Base-by-base conservation (phyloP, 495 filamentous ascomycete genomes). In the Paragyromitra xinjiangensis region DNA sequence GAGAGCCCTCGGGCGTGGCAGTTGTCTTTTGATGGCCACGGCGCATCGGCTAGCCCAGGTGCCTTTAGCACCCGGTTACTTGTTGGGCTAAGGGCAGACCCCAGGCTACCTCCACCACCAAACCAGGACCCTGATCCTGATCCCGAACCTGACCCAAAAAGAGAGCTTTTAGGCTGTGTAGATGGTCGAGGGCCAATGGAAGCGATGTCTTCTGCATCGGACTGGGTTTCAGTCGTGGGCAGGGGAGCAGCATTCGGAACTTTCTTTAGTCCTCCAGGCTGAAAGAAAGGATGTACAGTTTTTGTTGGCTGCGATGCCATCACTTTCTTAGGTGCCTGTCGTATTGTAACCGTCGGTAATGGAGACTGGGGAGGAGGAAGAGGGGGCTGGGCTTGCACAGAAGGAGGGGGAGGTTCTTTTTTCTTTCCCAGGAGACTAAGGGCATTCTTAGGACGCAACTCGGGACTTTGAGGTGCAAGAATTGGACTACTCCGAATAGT, bases 241-340 rank as follows among this genome's bases (percentile, higher is more conserved):
- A 53, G 69, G 11, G 64, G 37, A 61, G 44, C 29, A 24, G 61
- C 6, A 45, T 75, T 75, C 1, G 37, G 44, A 16, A 62, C 40
- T 59, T 83, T 81, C 67, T 79, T 82, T 22, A 69, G 51, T 14
- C 77, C 75, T 42, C 65, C 78, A 22, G 72, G 69, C 50, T 67
- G 64, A 80, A 97, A 97, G 80, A 97, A 97, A 0, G 94, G 94
- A 84, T 97, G 94, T 0, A 92, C 91, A 2, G 88, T 73, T 80
- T 92, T 96, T 26, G 83, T 66, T 40, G 48, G 45, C 26, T 56
- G 42, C 42, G 88, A 83, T 40, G 83, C 83, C 14, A 68, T 72
- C 34, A 84, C 80, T 69, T 83, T 84, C 55, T 59, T 24, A 59
- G 51, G 62, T 68, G 50, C 37, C 70, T 56, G 77, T 56, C 14